phyloP scores from a whole-genome alignment of 2,329 filamentous ascomycete species.

The Basipetospora chlamydospora region DNA sequence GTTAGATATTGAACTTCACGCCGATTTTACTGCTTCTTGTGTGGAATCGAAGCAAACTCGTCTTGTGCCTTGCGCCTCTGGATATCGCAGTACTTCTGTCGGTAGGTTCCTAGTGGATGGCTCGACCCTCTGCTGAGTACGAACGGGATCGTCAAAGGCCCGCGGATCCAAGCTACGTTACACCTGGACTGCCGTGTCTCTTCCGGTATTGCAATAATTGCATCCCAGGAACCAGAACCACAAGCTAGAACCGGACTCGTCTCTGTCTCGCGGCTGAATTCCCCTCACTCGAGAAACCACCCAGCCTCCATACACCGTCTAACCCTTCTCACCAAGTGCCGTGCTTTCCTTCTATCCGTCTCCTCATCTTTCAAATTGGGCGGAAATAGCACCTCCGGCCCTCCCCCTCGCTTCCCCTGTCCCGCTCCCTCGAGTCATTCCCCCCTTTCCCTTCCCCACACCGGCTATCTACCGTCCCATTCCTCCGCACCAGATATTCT shows the following conservation, averaged over 20 bases:
- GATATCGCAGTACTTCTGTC: too few species aligned
- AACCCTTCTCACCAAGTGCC: not conserved
- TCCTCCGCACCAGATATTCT: too few species aligned
- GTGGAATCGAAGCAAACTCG: too few species aligned
- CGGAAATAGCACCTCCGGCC: not conserved
- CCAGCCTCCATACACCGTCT: not conserved
- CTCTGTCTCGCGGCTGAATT: conserved; percentile 4
- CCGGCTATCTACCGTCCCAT: not conserved
- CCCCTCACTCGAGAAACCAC: not conserved
- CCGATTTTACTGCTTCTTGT: too few species aligned
- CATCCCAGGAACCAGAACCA: not conserved
- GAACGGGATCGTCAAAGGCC: too few species aligned
- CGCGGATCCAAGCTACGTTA: too few species aligned
- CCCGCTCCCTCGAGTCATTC: not conserved
- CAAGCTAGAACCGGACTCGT: not conserved
- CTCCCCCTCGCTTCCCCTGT: not conserved
- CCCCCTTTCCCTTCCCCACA: not conserved
- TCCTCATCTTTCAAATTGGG: conserved; percentile 2
- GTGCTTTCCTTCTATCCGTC: not conserved
- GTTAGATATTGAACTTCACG: too few species aligned
- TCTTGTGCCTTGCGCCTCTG: too few species aligned
- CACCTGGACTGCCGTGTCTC: too few species aligned
- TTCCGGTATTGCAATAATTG: too few species aligned
- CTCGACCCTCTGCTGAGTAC: too few species aligned
- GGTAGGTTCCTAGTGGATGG: too few species aligned